Conservation (phyloP, 2,329 filamentous ascomycete species). For the Xylariaceae sp. region DNA sequence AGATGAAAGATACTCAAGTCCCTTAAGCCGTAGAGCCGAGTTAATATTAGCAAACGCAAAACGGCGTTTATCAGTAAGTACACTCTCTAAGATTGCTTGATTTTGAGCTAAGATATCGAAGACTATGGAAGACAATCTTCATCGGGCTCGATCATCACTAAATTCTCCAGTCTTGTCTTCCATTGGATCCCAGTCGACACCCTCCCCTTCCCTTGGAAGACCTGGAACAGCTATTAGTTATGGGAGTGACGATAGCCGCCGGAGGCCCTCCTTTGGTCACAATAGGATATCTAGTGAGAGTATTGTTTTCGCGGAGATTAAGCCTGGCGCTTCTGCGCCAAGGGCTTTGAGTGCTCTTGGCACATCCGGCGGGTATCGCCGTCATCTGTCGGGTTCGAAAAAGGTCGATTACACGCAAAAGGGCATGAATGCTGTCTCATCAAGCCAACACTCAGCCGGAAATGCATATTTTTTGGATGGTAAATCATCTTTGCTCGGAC, state of each 20-base stretch:
- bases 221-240: conserved; percentile 35
- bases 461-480: conserved; percentile 22
- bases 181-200: conserved; percentile 44
- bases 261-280: conserved; percentile 41
- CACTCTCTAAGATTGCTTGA: neutral
- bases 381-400: conserved; percentile 40
- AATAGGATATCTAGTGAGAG: conserved; percentile 58
- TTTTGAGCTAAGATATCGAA: conserved; percentile 36
- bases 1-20: conserved; percentile 64
- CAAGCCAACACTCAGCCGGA: conserved; percentile 21
- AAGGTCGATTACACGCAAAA: conserved; percentile 39
- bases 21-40: conserved; percentile 77
- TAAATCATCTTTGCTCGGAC: conserved; percentile 36
- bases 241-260: conserved; percentile 26
- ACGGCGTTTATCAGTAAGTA: conserved; percentile 72
- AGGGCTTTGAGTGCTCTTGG: conserved; percentile 61
- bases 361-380: conserved; percentile 53
- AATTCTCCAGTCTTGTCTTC: conserved; percentile 39
- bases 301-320: conserved; percentile 42
- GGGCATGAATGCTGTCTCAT: conserved; percentile 28
- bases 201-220: conserved; percentile 45
- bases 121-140: conserved; percentile 92
- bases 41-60: conserved; percentile 91
- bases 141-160: conserved; percentile 66
- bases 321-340: conserved; percentile 41